phyloP scores from a whole-genome alignment of 1,139 yeast species.

The Candida pseudoviswanathii region DNA sequence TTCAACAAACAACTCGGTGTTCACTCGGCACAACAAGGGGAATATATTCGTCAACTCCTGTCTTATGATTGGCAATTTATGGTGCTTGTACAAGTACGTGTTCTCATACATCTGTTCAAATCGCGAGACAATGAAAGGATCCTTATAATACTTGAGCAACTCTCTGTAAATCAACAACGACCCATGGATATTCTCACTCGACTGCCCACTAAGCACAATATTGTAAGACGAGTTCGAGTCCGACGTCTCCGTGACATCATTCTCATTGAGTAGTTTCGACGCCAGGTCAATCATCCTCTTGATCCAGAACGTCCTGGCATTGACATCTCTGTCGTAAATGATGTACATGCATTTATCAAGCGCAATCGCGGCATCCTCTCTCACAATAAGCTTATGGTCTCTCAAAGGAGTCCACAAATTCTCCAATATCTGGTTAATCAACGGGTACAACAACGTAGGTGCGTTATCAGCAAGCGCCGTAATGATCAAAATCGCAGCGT shows the following conservation, averaged over 20 bases:
- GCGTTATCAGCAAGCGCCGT: slow-evolving; percentile 85
- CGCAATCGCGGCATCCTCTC: slow-evolving; percentile 85
- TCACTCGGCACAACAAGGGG: slow-evolving; percentile 81
- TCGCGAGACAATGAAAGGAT: slow-evolving; percentile 47
- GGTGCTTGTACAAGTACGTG: slow-evolving; percentile 73
- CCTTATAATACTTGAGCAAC: slow-evolving; percentile 69
- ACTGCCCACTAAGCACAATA: slow-evolving; percentile 27
- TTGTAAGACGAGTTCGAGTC: slow-evolving; percentile 21
- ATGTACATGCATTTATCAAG: slow-evolving; percentile 77
- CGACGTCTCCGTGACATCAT: slow-evolving; percentile 10
- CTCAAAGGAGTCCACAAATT: slow-evolving; percentile 86
- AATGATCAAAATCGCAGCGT: slow-evolving; percentile 86
- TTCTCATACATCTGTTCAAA: slow-evolving; percentile 80
- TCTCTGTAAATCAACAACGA: slow-evolving; percentile 82
- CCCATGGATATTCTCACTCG: slow-evolving; percentile 81
- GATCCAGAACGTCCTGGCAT: slow-evolving; percentile 74
- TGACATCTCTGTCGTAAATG: slow-evolving; percentile 76
- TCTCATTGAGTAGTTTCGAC: slow-evolving; percentile 37
- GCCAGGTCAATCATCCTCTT: slow-evolving; percentile 67
- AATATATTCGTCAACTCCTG: slow-evolving; percentile 81
- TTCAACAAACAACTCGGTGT: slow-evolving; percentile 75
- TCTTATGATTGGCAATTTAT: slow-evolving; percentile 73
- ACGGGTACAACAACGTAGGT: slow-evolving; percentile 79
- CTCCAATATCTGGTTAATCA: slow-evolving; percentile 76
- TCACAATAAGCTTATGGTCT: slow-evolving; percentile 71